Evolutionary conservation across 2,329 filamentous ascomycete species (phyloP), one percentile per base, ranked within the genome.

Genomic region (Fusarium subtropicale): DNA sequence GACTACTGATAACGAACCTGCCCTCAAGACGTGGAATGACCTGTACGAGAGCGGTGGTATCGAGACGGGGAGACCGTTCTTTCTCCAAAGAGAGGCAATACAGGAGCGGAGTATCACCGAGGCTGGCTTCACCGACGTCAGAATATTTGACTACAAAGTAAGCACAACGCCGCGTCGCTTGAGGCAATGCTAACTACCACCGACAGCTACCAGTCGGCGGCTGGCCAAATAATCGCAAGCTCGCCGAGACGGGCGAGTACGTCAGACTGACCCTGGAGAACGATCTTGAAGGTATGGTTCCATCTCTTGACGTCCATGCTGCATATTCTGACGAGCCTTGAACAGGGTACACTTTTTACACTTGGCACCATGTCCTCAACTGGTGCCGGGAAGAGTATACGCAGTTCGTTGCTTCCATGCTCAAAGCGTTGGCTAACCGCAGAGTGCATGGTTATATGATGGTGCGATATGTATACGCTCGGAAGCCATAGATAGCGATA

Each of bases 181-280:
- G 31, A 46, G 16, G 20, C 16, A 16, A 31, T 56, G 34, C 60
- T 68, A 31, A 66, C 41, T 5, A n/a, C 30, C 15, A 4, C 2
- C 16, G 28, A 31, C 11, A 72, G 71, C 33, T 73, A 30, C 71
- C 71, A 8, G 66, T 73, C 3, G 71, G 71, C 9, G 68, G 68
- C 9, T 73, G 71, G 71, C 45, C 71, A 48, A 72, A 65, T n/a
- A 66, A 73, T 7, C 41, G 53, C 20, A 73, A 66, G 28, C 66
- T 73, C 22, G 64, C 58, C 12, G 66, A 72, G 45, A 56, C 69
- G 2, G 71, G 71, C 28, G 63, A 62, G 24, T 72, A 63, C 16
- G 63, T 73, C 38, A 68, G 59, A 7, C 15, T 71, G n/a, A 74
- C 71, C 5, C 18, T 73, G 44, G 71, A 73, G 41, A 73, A 73